A percentile compares a stretch with the other conserved stretches of the same genome.
Evolutionary conservation across 768 basidiomycete genomes (phyloP).

Genomic region (Leccinum uliginosum): DNA sequence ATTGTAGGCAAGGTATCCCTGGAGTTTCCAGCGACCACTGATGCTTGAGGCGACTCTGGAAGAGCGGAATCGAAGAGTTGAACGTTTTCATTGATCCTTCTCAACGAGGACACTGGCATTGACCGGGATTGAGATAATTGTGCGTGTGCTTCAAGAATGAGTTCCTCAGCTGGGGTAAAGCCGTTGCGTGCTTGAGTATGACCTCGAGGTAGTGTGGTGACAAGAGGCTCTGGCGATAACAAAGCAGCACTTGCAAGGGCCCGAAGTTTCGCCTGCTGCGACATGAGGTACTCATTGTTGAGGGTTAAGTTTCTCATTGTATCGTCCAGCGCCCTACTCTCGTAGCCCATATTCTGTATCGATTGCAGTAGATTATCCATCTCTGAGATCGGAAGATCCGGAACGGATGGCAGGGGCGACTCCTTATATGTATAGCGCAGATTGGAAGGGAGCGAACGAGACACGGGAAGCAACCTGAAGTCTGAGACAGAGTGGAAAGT

Average conservation of each 20-base stretch:
- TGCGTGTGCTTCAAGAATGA: slow-evolving; percentile 54
- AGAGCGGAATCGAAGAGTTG: slow-evolving; percentile 5
- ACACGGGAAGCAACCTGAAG: slow-evolving; percentile 9
- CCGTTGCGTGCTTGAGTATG: slow-evolving; percentile 44
- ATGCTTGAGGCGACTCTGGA: neutral
- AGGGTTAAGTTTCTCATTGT: slow-evolving; percentile 12
- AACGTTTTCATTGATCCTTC: slow-evolving; percentile 6
- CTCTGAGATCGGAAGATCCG: slow-evolving; percentile 28
- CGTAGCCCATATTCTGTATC: slow-evolving; percentile 24
- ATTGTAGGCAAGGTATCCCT: slow-evolving; percentile 25
- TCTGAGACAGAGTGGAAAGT: neutral
- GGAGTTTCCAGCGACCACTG: slow-evolving; percentile 6
- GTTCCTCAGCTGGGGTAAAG: slow-evolving; percentile 66
- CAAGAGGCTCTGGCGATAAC: slow-evolving; percentile 8
- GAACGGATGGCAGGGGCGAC: slow-evolving; percentile 13
- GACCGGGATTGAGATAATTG: slow-evolving; percentile 7
- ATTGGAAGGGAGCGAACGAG: slow-evolving; percentile 20
- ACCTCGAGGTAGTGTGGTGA: slow-evolving; percentile 14
- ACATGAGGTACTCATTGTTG: slow-evolving; percentile 13
- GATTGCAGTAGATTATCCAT: slow-evolving; percentile 39
- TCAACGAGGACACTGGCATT: neutral
- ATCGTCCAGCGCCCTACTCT: slow-evolving; percentile 12
- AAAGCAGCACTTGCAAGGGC: slow-evolving; percentile 20
- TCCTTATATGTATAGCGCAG: slow-evolving; percentile 15
- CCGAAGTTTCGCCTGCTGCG: slow-evolving; percentile 21